Evolutionary conservation across 768 basidiomycete species (phyloP).

Genomic region (Xerocomus brunneocitrinus): DNA sequence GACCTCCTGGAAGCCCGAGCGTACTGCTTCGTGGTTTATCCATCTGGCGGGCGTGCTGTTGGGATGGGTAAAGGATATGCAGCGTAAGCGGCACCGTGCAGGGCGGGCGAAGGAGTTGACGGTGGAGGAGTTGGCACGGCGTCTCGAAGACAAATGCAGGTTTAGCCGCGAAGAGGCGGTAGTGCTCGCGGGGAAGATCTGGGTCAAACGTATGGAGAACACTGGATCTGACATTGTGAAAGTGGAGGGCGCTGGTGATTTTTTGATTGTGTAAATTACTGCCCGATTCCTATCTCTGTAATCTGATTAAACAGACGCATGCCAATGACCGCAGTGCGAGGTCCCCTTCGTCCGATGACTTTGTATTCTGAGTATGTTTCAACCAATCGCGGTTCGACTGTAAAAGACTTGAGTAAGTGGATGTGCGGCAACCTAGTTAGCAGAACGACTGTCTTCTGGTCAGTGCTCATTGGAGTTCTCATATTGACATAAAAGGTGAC

Average conservation of each 20-base stretch:
- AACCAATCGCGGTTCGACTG: too few species aligned
- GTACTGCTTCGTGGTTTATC: conserved; percentile 15
- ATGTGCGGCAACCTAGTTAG: too few species aligned
- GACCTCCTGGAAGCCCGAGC: conserved; percentile 20
- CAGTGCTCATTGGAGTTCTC: too few species aligned
- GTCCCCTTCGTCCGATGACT: too few species aligned
- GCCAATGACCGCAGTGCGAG: too few species aligned
- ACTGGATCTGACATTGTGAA: conserved; percentile 6
- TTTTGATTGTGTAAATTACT: neutral
- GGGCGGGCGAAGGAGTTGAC: conserved; percentile 5
- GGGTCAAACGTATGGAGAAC: conserved; percentile 10
- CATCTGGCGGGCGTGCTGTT: conserved; percentile 18
- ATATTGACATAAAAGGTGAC: too few species aligned
- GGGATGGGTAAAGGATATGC: conserved; percentile 16
- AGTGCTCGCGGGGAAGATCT: conserved; percentile 16
- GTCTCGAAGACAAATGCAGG: conserved; percentile 14
- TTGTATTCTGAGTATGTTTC: too few species aligned
- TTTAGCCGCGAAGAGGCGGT: conserved; percentile 13
- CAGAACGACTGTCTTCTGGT: too few species aligned
- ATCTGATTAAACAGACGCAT: neutral
- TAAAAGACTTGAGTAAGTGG: too few species aligned
- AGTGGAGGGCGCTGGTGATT: neutral
- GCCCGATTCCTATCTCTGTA: neutral
- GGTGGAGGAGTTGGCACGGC: conserved; percentile 11
- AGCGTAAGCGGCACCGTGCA: neutral